These are phyloP conservation scores for Hymenoscyphus albidus DNA, from an alignment of 2,329 filamentous ascomycete species.

Conservation along the genomic window DNA sequence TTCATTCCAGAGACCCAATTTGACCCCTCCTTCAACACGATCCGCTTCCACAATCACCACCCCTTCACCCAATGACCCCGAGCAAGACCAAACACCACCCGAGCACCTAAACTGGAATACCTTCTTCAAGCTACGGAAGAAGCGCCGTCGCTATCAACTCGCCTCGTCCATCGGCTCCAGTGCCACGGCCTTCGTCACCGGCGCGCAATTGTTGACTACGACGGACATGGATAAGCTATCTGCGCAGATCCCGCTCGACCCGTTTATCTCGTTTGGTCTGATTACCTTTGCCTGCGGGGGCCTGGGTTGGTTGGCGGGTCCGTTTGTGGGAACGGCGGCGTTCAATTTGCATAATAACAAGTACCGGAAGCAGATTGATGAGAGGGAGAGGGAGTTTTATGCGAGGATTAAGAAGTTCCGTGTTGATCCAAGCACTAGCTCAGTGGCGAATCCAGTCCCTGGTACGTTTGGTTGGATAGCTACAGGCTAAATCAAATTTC, in stretches of 20 bases:
- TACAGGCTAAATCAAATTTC: too few species aligned
- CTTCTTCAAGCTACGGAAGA: constrained; percentile 87
- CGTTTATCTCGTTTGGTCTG: constrained; percentile 78
- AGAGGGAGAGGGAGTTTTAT: constrained; percentile 95
- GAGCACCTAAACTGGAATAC: constrained; percentile 71
- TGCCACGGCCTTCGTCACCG: constrained; percentile 56
- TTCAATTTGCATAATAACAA: constrained; percentile 75
- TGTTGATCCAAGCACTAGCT: constrained; percentile 85
- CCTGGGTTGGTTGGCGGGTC: constrained; percentile 85
- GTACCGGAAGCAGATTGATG: constrained; percentile 67
- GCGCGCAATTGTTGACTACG: constrained; percentile 63
- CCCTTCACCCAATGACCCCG: constrained; percentile 16
- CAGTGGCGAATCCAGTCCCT: constrained; percentile 75
- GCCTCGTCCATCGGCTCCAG: constrained; percentile 68
- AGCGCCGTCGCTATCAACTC: constrained; percentile 78
- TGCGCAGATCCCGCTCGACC: constrained; percentile 76
- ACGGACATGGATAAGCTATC: constrained; percentile 69
- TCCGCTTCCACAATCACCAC: constrained; percentile 21
- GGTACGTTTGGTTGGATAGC: constrained; percentile 23
- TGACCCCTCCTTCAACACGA: constrained; percentile 10
- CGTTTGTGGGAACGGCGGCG: constrained; percentile 71
- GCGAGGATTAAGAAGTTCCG: constrained; percentile 85
- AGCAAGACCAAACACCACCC: constrained; percentile 9
- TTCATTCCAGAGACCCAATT: constrained; percentile 22
- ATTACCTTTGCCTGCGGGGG: constrained; percentile 72